Conservation (phyloP, 2,329 filamentous ascomycete species). For the Salinomyces thailandicus region DNA sequence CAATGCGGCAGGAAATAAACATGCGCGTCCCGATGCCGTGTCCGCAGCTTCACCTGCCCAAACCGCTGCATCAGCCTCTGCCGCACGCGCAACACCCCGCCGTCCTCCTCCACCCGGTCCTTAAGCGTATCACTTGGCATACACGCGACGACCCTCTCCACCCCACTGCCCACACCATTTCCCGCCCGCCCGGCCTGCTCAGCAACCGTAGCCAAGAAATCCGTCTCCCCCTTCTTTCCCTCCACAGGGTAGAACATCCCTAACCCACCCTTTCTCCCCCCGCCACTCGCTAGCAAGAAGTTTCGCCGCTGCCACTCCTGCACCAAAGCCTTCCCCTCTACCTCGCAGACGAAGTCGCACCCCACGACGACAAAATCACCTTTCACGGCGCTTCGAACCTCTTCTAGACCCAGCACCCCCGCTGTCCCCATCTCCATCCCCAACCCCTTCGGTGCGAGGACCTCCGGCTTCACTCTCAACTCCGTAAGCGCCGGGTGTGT, state of each 20-base stretch:
- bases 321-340: conserved; percentile 70
- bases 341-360: conserved; percentile 85
- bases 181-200: conserved; percentile 49
- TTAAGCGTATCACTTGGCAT: conserved; percentile 84
- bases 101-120: conserved; percentile 69
- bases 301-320: conserved; percentile 85
- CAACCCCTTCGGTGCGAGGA: conserved; percentile 65
- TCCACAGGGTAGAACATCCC: conserved; percentile 85
- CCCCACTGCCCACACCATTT: conserved; percentile 51
- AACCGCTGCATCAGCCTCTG: conserved; percentile 66
- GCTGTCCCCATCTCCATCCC: conserved; percentile 82
- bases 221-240: conserved; percentile 80
- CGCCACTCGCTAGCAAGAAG: conserved; percentile 33
- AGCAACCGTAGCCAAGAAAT: conserved; percentile 74
- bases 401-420: conserved; percentile 72
- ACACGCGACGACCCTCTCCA: conserved; percentile 73
- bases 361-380: conserved; percentile 84
- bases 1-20: conserved; percentile 91
- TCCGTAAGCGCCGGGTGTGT: conserved; percentile 69
- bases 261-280: neutral
- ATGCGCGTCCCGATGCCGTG: conserved; percentile 78
- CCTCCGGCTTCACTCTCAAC: conserved; percentile 59
- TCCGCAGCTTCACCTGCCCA: conserved; percentile 67
- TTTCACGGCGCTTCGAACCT: conserved; percentile 67
- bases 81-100: conserved; percentile 60